Percentiles rank a stretch among this genome's conserved stretches.
Conservation (phyloP, 352 stramenopile genomes). For the Aphanomyces astaci region DNA sequence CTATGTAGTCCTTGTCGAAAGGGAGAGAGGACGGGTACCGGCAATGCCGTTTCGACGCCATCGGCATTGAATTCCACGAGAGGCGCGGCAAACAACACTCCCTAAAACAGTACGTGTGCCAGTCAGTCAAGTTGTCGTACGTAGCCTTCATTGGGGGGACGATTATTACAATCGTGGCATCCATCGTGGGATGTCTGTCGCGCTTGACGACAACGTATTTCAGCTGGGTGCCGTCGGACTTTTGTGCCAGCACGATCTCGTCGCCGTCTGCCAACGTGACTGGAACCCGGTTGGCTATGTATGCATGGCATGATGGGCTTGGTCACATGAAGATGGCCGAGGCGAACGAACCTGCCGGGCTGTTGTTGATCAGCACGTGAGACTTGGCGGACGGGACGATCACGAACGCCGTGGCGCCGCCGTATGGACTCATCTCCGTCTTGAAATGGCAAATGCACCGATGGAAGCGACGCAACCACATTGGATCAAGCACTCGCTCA, state of each 20-base stretch:
- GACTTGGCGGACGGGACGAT: not conserved
- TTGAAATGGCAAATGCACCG: not conserved
- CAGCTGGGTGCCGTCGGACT: not conserved
- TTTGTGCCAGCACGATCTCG: not conserved
- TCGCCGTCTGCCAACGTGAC: not conserved
- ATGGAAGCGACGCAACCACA: not conserved
- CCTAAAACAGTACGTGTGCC: not conserved
- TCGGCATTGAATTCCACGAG: conserved; percentile 3
- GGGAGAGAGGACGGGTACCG: not conserved
- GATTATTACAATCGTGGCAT: not conserved
- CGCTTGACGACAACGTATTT: not conserved
- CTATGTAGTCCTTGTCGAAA: not conserved
- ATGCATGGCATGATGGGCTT: too few species aligned
- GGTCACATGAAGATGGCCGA: too few species aligned
- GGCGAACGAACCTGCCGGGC: too few species aligned
- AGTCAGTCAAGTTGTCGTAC: not conserved
- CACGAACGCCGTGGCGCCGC: not conserved
- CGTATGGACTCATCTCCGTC: not conserved
- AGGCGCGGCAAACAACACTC: conserved; percentile 8
- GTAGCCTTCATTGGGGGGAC: too few species aligned
- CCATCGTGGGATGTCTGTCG: not conserved
- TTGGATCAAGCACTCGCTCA: not conserved
- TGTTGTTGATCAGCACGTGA: not conserved
- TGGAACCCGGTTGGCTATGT: not conserved
- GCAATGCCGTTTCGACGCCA: not conserved